Evolutionary conservation across 345 rosid species (phyloP).

Genomic region (Populus davidiana): DNA sequence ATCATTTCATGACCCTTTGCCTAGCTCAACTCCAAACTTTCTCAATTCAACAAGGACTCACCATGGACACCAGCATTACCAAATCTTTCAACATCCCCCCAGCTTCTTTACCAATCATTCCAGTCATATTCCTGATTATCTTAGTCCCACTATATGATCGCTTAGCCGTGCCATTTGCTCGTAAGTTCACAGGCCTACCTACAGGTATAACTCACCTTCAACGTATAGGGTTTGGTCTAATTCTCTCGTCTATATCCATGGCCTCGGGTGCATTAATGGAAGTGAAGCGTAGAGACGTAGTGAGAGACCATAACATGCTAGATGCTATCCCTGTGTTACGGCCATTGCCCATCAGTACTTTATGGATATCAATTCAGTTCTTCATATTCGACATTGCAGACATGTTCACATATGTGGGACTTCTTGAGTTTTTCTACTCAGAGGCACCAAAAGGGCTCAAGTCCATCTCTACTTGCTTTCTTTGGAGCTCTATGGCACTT

Average conservation of each 20-base stretch:
- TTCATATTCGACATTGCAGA: conserved; percentile 57
- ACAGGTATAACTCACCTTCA: conserved; percentile 58
- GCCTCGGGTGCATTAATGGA: conserved; percentile 45
- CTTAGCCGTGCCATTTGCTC: conserved; percentile 38
- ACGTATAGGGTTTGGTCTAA: conserved; percentile 53
- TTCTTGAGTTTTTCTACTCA: conserved; percentile 59
- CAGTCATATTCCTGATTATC: conserved; percentile 38
- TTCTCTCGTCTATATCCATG: conserved; percentile 46
- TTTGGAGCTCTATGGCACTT: conserved; percentile 55
- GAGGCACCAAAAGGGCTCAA: conserved; percentile 50
- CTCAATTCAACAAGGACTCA: conserved; percentile 47
- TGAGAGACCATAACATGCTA: conserved; percentile 44
- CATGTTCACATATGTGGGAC: conserved; percentile 50
- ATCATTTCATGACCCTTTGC: conserved; percentile 53
- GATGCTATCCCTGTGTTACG: conserved; percentile 39
- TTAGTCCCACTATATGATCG: conserved; percentile 44
- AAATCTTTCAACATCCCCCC: conserved; percentile 47
- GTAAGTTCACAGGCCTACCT: conserved; percentile 43
- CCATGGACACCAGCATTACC: conserved; percentile 46
- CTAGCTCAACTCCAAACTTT: conserved; percentile 56
- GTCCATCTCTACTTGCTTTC: conserved; percentile 47
- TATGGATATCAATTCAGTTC: conserved; percentile 60
- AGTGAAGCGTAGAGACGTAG: conserved; percentile 48
- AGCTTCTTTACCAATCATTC: conserved; percentile 54
- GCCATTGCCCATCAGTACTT: conserved; percentile 45